Percentiles rank a stretch among this genome's conserved stretches.
These are phyloP conservation scores for Coemansia sp. DNA, from an alignment of 192 early-diverging fungal genomes.

Conservation along the genomic window DNA sequence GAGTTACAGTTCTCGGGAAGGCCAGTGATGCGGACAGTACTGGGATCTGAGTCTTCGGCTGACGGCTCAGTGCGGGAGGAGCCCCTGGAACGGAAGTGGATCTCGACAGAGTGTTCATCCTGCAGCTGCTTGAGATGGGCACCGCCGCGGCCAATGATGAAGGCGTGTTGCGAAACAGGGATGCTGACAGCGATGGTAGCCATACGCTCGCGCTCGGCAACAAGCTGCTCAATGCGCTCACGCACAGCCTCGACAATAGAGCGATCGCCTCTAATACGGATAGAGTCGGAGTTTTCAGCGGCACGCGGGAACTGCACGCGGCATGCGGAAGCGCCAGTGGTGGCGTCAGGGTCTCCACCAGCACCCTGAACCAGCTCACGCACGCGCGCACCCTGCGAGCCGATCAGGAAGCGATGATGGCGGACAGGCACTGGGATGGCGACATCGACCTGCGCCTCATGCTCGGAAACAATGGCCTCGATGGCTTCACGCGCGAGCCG, in stretches of 20 bases:
- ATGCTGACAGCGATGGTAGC: slow-evolving; percentile 60
- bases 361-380: slow-evolving; percentile 62
- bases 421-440: slow-evolving; percentile 53
- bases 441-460: slow-evolving; percentile 58
- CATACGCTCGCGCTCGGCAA: slow-evolving; percentile 60
- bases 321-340: slow-evolving; percentile 49
- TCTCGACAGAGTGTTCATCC: slow-evolving; percentile 63
- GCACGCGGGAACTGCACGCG: slow-evolving; percentile 65
- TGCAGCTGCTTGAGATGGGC: slow-evolving; percentile 69
- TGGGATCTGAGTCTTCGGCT: slow-evolving; percentile 9
- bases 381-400: slow-evolving; percentile 61
- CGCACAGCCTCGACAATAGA: slow-evolving; percentile 50
- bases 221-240: slow-evolving; percentile 54
- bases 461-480: slow-evolving; percentile 61
- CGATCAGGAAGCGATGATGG: slow-evolving; percentile 69
- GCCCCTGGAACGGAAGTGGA: slow-evolving; percentile 55
- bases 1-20: slow-evolving; percentile 58
- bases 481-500: slow-evolving; percentile 59
- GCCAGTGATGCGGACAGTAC: slow-evolving; percentile 58
- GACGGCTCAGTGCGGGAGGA: background rate
- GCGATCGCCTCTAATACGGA: slow-evolving; percentile 63
- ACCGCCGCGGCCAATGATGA: slow-evolving; percentile 80
- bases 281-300: slow-evolving; percentile 57
- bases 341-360: slow-evolving; percentile 59
- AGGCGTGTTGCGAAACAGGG: slow-evolving; percentile 72